Conservation (phyloP, 139 green algal genomes). For the Chlorella sp. region DNA sequence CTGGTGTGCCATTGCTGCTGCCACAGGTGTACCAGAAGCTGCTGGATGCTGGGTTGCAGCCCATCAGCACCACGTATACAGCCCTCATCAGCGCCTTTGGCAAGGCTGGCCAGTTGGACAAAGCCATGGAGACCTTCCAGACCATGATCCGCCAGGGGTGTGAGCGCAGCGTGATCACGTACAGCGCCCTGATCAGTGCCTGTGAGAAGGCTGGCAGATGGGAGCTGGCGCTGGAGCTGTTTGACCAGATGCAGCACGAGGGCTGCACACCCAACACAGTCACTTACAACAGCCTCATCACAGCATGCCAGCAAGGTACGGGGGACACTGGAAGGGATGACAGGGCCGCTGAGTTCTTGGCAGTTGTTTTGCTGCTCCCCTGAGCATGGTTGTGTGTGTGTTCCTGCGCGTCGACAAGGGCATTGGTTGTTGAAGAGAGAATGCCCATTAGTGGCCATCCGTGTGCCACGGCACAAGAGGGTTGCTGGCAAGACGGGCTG, state of each 20-base stretch:
- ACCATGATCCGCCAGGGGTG: slow-evolving; percentile 33
- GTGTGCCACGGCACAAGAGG: too few species aligned
- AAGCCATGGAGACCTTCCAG: slow-evolving; percentile 40
- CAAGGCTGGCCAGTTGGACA: slow-evolving; percentile 33
- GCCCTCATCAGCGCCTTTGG: slow-evolving; percentile 61
- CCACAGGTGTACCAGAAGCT: slow-evolving; percentile 76
- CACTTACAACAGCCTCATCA: slow-evolving; percentile 54
- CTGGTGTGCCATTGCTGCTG: too few species aligned
- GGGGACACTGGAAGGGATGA: too few species aligned
- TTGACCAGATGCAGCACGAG: slow-evolving; percentile 65
- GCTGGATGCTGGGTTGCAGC: slow-evolving; percentile 58
- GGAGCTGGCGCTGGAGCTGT: slow-evolving; percentile 73
- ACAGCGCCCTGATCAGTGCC: slow-evolving; percentile 69
- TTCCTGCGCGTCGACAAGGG: too few species aligned
- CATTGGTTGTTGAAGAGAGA: too few species aligned
- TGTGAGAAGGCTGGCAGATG: slow-evolving; percentile 73
- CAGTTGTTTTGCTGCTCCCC: too few species aligned
- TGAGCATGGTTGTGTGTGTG: too few species aligned
- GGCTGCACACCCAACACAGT: slow-evolving; percentile 33
- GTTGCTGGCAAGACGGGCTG: too few species aligned
- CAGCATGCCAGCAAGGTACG: slow-evolving; percentile 31
- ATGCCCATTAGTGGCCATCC: too few species aligned
- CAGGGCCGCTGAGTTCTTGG: too few species aligned
- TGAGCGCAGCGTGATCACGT: slow-evolving; percentile 73
- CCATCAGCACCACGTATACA: slow-evolving; percentile 77